Evolutionary conservation across 495 filamentous ascomycete genomes (phyloP).

Genomic region (Schizothecium vesticola): DNA sequence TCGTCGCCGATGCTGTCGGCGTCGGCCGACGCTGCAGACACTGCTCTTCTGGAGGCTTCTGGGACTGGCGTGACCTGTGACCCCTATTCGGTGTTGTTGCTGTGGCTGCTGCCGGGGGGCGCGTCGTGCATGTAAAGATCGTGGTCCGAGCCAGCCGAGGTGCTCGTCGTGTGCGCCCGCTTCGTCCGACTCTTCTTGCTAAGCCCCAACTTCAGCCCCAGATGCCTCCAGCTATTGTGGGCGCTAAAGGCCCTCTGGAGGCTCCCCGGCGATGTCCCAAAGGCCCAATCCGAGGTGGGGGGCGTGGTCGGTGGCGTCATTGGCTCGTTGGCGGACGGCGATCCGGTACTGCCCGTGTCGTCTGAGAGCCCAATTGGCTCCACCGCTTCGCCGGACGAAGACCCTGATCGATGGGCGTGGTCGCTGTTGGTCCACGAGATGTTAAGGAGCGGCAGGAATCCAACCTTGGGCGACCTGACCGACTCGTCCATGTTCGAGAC

Average conservation of each 20-base stretch:
- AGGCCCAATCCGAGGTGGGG: slow-evolving; percentile 59
- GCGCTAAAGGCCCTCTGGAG: slow-evolving; percentile 48
- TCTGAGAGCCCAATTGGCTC: slow-evolving; percentile 41
- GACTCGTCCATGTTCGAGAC: slow-evolving; percentile 29
- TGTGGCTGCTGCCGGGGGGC: slow-evolving; percentile 22
- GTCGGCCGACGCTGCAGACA: slow-evolving; percentile 13
- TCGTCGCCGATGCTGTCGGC: slow-evolving; percentile 9
- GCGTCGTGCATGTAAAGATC: slow-evolving; percentile 26
- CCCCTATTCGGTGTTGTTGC: slow-evolving; percentile 44
- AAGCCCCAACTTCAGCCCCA: slow-evolving; percentile 71
- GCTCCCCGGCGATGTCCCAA: slow-evolving; percentile 43
- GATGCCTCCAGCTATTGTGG: slow-evolving; percentile 75
- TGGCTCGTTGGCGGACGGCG: slow-evolving; percentile 52
- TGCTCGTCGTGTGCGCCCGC: slow-evolving; percentile 36
- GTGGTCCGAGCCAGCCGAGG: slow-evolving; percentile 23
- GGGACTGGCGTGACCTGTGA: slow-evolving; percentile 50
- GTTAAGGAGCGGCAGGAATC: slow-evolving; percentile 41
- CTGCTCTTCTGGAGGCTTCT: slow-evolving; percentile 27
- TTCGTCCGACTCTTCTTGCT: slow-evolving; percentile 50
- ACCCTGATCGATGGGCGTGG: slow-evolving; percentile 32
- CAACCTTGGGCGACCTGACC: slow-evolving; percentile 38
- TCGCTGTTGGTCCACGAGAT: slow-evolving; percentile 33
- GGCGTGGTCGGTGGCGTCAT: slow-evolving; percentile 91
- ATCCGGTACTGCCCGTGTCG: slow-evolving; percentile 48
- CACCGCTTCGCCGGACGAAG: slow-evolving; percentile 30